phyloP scores from a whole-genome alignment of 2,329 filamentous ascomycete genomes.

The Thyridium curvatum region DNA sequence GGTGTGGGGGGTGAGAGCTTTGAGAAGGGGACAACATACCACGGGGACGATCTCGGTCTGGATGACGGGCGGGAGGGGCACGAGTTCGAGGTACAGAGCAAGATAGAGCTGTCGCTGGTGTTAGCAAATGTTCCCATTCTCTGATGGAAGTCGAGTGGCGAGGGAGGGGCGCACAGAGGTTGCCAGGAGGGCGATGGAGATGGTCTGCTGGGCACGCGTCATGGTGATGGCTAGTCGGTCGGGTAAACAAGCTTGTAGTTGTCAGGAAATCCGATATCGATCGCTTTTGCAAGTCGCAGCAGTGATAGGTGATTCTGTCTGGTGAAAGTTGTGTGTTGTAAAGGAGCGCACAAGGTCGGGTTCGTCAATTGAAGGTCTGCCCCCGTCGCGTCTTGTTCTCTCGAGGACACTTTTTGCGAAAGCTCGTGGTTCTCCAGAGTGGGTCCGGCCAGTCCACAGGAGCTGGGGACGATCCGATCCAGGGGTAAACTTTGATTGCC shows the following conservation, averaged over 20 bases:
- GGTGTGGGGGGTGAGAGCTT: background rate
- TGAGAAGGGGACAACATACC: slow-evolving; percentile 50
- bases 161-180: slow-evolving; percentile 65
- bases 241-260: background rate
- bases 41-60: slow-evolving; percentile 85
- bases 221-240: slow-evolving; percentile 44
- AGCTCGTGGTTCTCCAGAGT: background rate
- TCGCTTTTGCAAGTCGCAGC: background rate
- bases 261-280: background rate
- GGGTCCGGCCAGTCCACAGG: background rate
- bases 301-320: background rate
- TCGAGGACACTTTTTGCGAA: slow-evolving; percentile 1
- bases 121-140: slow-evolving; percentile 18
- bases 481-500: no score
- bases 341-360: no score
- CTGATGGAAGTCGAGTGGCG: slow-evolving; percentile 2
- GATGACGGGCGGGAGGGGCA: slow-evolving; percentile 71
- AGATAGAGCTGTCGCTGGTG: slow-evolving; percentile 69
- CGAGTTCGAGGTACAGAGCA: slow-evolving; percentile 73
- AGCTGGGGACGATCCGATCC: no score
- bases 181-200: slow-evolving; percentile 80
- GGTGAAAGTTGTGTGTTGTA: background rate
- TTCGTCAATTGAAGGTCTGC: background rate
- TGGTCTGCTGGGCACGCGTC: slow-evolving; percentile 91
- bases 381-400: background rate